phyloP scores from a whole-genome alignment of 2,329 filamentous ascomycete genomes.

The Colletotrichum spaethianum region DNA sequence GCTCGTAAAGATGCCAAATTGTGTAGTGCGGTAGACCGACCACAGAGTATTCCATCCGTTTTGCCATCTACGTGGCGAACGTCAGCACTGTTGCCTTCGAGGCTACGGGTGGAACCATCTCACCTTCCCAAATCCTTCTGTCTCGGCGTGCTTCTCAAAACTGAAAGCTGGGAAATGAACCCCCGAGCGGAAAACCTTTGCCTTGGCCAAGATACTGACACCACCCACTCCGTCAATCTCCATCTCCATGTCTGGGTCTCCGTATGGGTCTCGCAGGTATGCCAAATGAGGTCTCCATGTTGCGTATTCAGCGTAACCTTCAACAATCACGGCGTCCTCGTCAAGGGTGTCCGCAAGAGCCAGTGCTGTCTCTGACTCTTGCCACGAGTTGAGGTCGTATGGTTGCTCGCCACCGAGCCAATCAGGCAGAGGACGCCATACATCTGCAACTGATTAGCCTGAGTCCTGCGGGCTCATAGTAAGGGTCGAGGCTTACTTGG shows the following conservation, averaged over 20 bases:
- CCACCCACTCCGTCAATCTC: constrained; percentile 98
- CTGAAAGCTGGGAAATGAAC: constrained; percentile 99
- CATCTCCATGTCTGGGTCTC: constrained; percentile 99
- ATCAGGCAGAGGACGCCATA: constrained; percentile 98
- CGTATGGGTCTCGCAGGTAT: constrained; percentile 95
- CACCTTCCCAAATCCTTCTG: constrained; percentile 98
- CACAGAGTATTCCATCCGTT: constrained; percentile 95
- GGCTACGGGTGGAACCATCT: constrained; percentile 41
- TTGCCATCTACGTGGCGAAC: constrained; percentile 81
- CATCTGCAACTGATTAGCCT: constrained; percentile 71
- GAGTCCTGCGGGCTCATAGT: no score
- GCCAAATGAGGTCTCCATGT: constrained; percentile 98
- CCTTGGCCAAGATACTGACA: constrained; percentile 97
- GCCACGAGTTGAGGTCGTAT: constrained; percentile 99
- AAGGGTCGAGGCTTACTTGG: constrained; percentile 79
- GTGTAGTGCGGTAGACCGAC: constrained; percentile 97
- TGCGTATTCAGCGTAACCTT: constrained; percentile 98
- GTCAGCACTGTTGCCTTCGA: constrained; percentile 31
- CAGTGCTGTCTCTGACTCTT: constrained; percentile 97
- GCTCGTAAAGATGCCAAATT: constrained; percentile 99
- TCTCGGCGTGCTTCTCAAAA: constrained; percentile 98
- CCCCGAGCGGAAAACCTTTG: constrained; percentile 92
- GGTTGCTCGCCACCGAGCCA: constrained; percentile 99
- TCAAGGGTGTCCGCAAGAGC: constrained; percentile 94
- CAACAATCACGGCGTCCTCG: constrained; percentile 98